Evolutionary conservation across 176 grass and related monocot species (phyloP).

Genomic region (barley (Hordeum vulgare)): MorexV3_pseudomolecules_assembly NC_058521.1:89556108-89556607

Average conservation of each 20-base stretch:
- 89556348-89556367: conserved; percentile 32
- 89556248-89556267: conserved; percentile 34
- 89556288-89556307: conserved; percentile 35
- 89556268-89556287: conserved; percentile 24
- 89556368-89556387: conserved; percentile 11
- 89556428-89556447: neutral
- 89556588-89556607: conserved; percentile 40
- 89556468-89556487: conserved; percentile 27
- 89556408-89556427: neutral
- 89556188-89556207: conserved; percentile 39
- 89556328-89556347: conserved; percentile 29
- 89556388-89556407: conserved; percentile 16
- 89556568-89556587: conserved; percentile 47
- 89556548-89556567: conserved; percentile 23
- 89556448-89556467: conserved; percentile 17
- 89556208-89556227: conserved; percentile 35
- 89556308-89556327: conserved; percentile 45
- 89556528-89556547: conserved; percentile 15
- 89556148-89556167: conserved; percentile 16
- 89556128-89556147: conserved; percentile 11
- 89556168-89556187: conserved; percentile 40
- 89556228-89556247: conserved; percentile 40
- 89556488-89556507: conserved; percentile 32
- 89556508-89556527: conserved; percentile 16
- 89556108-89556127: neutral